Evolutionary conservation across 305 asterid species (phyloP).

Genomic region (Fraxinus xanthoxyloides): DNA sequence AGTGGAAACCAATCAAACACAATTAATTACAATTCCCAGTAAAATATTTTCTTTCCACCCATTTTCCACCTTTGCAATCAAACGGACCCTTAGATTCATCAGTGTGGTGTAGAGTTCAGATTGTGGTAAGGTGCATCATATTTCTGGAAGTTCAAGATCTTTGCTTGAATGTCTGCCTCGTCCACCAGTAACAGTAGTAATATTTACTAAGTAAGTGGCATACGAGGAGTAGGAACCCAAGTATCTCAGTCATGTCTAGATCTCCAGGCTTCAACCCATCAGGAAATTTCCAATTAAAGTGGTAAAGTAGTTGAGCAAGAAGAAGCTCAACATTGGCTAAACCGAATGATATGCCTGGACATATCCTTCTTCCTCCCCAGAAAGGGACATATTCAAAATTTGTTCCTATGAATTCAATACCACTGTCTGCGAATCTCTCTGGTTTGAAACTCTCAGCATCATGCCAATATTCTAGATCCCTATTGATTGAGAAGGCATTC

Average conservation of each 20-base stretch:
- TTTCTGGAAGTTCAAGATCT: background rate
- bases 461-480: background rate
- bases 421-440: background rate
- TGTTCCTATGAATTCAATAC: background rate
- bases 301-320: slow-evolving; percentile 1
- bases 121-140: background rate
- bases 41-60: too few relatives aligned
- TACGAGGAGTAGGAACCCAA: background rate
- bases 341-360: slow-evolving; percentile 1
- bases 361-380: background rate
- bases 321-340: background rate
- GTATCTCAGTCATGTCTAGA: slow-evolving; percentile 1
- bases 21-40: too few relatives aligned
- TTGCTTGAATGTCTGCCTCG: background rate
- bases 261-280: background rate
- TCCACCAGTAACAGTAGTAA: background rate
- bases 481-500: background rate
- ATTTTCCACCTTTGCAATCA: too few relatives aligned
- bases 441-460: slow-evolving; percentile 12
- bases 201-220: background rate
- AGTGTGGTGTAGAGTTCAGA: background rate
- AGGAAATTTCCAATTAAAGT: background rate
- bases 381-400: background rate
- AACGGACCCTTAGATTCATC: background rate
- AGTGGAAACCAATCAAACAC: too few relatives aligned